Evolutionary conservation across 805 yeast genomes (phyloP).

Genomic region (Schizosaccharomyces pombe): DNA sequence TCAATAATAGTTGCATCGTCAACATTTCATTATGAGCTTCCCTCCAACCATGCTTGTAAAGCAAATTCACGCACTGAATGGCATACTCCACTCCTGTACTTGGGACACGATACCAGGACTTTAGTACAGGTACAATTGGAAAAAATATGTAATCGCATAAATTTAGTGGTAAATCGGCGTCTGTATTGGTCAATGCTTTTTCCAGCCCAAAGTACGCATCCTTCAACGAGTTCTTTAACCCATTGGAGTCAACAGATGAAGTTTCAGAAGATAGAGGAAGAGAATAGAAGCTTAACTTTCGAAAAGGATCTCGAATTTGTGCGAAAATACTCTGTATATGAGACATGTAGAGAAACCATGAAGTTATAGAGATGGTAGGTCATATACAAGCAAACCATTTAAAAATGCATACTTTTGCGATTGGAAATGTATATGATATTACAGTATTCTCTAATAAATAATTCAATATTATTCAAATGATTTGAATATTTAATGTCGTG

Average conservation of each 20-base stretch:
- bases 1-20: background rate
- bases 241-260: background rate
- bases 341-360: background rate
- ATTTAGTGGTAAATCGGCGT: background rate
- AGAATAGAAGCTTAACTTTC: background rate
- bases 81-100: background rate
- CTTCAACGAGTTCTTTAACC: background rate
- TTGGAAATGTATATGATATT: too few species aligned
- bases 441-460: too few species aligned
- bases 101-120: background rate
- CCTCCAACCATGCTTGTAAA: slow-evolving; percentile 5
- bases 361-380: too few species aligned
- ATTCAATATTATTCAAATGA: too few species aligned
- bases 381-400: background rate
- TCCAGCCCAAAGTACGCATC: background rate
- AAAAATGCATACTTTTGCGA: too few species aligned
- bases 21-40: background rate
- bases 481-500: too few species aligned
- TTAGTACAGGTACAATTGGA: background rate
- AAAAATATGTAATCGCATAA: background rate
- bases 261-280: background rate
- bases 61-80: background rate
- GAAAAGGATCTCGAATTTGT: background rate
- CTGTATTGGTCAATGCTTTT: background rate
- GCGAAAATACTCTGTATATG: background rate